phyloP scores from a whole-genome alignment of 306 rosid genomes.

The Dryas alaskensis region DNA sequence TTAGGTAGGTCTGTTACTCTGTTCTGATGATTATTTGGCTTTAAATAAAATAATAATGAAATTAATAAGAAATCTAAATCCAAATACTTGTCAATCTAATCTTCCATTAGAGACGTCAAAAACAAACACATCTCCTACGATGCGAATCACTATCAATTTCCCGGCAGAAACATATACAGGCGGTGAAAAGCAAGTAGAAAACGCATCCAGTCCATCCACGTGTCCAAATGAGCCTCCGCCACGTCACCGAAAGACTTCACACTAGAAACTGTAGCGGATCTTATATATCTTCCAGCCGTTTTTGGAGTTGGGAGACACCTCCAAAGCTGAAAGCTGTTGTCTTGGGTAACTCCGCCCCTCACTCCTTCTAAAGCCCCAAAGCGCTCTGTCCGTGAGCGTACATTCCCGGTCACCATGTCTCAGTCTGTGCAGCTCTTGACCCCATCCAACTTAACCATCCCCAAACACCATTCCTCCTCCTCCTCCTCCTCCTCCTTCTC shows the following conservation, averaged over 20 bases:
- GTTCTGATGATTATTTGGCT: too few relatives aligned
- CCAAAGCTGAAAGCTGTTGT: background rate
- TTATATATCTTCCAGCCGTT: background rate
- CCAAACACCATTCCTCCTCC: conserved; percentile 12
- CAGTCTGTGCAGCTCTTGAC: conserved; percentile 63
- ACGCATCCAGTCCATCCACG: too few relatives aligned
- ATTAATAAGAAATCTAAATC: too few relatives aligned
- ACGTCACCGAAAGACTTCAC: background rate
- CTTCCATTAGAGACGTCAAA: too few relatives aligned
- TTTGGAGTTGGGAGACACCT: conserved; percentile 16
- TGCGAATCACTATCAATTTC: too few relatives aligned
- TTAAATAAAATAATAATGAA: too few relatives aligned
- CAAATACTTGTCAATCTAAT: too few relatives aligned
- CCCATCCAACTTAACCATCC: conserved; percentile 24
- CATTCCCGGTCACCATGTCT: conserved; percentile 45
- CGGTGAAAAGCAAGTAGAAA: too few relatives aligned
- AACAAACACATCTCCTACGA: too few relatives aligned
- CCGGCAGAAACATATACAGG: too few relatives aligned
- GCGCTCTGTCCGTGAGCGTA: background rate
- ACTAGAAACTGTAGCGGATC: conserved; percentile 5
- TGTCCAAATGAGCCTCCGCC: conserved; percentile 1
- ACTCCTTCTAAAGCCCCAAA: background rate
- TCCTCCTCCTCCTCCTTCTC: background rate
- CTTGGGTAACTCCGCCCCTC: conserved; percentile 9
- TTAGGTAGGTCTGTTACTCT: too few relatives aligned